phyloP scores from a whole-genome alignment of 1,284 basidiomycete genomes.

The Cutaneotrichosporon sp. region DNA sequence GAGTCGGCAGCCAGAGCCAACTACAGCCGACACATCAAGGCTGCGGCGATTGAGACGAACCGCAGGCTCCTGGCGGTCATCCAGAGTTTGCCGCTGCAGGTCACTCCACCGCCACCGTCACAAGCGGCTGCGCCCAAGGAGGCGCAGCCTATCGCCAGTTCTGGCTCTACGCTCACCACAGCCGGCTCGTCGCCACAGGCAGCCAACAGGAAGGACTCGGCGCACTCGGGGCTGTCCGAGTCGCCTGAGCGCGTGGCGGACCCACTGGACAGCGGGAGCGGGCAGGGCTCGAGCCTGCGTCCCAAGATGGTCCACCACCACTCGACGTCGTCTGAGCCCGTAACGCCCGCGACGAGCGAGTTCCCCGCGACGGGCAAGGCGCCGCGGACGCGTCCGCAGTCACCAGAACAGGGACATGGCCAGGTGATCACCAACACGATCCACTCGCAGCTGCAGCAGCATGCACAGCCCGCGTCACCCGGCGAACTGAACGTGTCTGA shows the following conservation, averaged over 20 bases:
- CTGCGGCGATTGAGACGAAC: conserved; percentile 80
- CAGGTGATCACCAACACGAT: conserved; percentile 1
- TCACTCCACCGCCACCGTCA: conserved; percentile 47
- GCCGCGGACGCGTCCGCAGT: conserved; percentile 22
- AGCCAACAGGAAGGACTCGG: conserved; percentile 23
- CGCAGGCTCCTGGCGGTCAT: conserved; percentile 78
- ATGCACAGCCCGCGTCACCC: conserved; percentile 19
- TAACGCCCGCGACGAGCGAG: conserved; percentile 36
- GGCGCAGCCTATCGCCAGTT: neutral
- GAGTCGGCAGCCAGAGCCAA: neutral
- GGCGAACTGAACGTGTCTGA: conserved; percentile 48
- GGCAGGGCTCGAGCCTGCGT: conserved; percentile 1
- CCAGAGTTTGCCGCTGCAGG: conserved; percentile 67
- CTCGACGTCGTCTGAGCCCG: conserved; percentile 42
- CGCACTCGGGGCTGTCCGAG: conserved; percentile 14
- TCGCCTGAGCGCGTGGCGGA: conserved; percentile 21
- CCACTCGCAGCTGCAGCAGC: neutral
- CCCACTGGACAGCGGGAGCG: conserved; percentile 25
- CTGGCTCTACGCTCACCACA: conserved; percentile 1
- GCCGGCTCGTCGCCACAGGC: conserved; percentile 30
- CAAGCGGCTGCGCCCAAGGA: conserved; percentile 3
- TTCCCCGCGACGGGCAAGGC: conserved; percentile 26
- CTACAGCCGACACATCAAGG: conserved; percentile 67
- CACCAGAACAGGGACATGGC: conserved; percentile 25
- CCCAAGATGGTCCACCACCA: conserved; percentile 11